Conservation (phyloP, 2,329 filamentous ascomycete genomes). For the Beauveria brongniartii region DNA sequence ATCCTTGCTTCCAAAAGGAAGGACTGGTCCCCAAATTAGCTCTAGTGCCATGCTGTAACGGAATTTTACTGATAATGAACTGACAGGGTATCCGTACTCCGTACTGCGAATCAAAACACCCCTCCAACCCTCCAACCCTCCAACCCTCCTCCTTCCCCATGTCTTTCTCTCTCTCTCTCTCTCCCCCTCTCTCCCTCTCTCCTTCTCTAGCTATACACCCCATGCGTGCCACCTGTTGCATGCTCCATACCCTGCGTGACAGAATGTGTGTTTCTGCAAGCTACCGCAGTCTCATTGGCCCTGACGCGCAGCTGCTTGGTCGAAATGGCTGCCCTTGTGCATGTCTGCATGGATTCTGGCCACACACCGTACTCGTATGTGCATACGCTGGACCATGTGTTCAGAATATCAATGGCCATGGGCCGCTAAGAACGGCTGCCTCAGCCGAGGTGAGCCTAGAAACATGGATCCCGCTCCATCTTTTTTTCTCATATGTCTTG, state of each 20-base stretch:
- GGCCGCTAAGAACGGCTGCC: conserved; percentile 5
- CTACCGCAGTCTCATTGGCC: conserved; percentile 1
- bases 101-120: background rate
- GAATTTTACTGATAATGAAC: conserved; percentile 5
- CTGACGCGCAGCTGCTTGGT: background rate
- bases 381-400: conserved; percentile 5
- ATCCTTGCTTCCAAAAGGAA: conserved; percentile 9
- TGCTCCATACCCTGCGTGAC: conserved; percentile 9
- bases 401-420: conserved; percentile 3
- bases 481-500: conserved; percentile 1
- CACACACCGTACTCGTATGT: conserved; percentile 7
- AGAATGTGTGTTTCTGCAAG: conserved; percentile 1
- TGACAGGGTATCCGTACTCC: background rate
- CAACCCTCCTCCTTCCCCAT: too few relatives aligned
- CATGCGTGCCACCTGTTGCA: conserved; percentile 7
- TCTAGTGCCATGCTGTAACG: conserved; percentile 5
- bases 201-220: conserved; percentile 2
- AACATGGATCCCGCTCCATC: conserved; percentile 10
- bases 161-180: background rate
- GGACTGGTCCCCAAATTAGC: background rate
- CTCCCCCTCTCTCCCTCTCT: background rate
- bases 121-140: background rate
- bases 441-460: conserved; percentile 11
- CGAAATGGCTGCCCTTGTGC: conserved; percentile 1
- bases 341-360: background rate